Evolutionary conservation across 306 rosid genomes (phyloP).

Genomic region (Arachis stenosperma): DNA sequence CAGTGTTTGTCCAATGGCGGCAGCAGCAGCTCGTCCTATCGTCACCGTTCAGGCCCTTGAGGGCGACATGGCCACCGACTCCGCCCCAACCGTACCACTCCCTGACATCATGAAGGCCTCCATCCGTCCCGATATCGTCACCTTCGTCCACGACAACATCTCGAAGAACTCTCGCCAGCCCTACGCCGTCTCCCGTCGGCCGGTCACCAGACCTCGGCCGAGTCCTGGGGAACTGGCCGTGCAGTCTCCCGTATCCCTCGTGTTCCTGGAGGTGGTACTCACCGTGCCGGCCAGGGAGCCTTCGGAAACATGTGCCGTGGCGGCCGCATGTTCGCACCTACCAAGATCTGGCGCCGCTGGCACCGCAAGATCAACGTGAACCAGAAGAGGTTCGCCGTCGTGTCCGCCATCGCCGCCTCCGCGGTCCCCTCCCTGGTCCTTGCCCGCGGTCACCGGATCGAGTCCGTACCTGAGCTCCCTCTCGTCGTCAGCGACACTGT

Average conservation of each 20-base stretch:
- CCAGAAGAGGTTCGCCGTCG: constrained; percentile 73
- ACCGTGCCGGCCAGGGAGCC: constrained; percentile 85
- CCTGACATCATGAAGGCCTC: constrained; percentile 77
- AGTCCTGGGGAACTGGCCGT: constrained; percentile 89
- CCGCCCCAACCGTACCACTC: constrained; percentile 41
- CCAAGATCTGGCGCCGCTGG: constrained; percentile 93
- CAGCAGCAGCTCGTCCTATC: constrained; percentile 67
- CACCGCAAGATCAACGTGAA: constrained; percentile 73
- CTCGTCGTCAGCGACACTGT: constrained; percentile 64
- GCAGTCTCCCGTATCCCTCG: constrained; percentile 85
- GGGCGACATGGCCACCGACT: constrained; percentile 66
- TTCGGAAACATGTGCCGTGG: constrained; percentile 94
- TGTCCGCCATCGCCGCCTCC: constrained; percentile 77
- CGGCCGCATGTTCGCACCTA: constrained; percentile 85
- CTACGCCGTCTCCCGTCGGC: constrained; percentile 67
- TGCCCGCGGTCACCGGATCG: constrained; percentile 72
- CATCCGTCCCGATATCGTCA: constrained; percentile 69
- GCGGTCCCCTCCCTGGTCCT: constrained; percentile 63
- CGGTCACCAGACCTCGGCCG: constrained; percentile 84
- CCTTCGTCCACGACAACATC: constrained; percentile 63
- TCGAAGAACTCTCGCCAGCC: constrained; percentile 68
- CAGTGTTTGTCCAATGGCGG: constrained; percentile 47
- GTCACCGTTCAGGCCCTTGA: constrained; percentile 63
- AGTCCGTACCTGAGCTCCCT: constrained; percentile 70
- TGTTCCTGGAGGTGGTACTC: constrained; percentile 86